Conservation (phyloP, 768 basidiomycete genomes). For the Omphalotus guepiniiformis region DNA sequence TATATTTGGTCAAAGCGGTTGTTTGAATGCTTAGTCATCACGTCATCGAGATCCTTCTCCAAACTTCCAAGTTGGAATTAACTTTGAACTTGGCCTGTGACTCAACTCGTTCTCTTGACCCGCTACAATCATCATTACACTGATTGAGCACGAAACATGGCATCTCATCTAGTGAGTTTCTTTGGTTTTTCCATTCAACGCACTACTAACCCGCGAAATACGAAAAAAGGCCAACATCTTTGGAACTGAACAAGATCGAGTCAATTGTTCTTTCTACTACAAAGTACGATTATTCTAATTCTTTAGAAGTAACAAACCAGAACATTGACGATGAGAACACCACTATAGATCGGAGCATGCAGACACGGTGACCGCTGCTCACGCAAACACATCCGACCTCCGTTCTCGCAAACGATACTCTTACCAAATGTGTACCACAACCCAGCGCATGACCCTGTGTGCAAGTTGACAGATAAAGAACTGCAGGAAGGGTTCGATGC, state of each 20-base stretch:
- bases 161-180: slow-evolving; percentile 72
- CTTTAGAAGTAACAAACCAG: too few relatives aligned
- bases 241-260: slow-evolving; percentile 90
- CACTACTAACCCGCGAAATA: neutral
- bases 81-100: too few relatives aligned
- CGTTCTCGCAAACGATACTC: slow-evolving; percentile 95
- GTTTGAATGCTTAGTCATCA: too few relatives aligned
- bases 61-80: too few relatives aligned
- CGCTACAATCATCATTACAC: too few relatives aligned
- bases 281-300: slow-evolving; percentile 50
- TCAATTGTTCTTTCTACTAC: slow-evolving; percentile 99
- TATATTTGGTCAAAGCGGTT: too few relatives aligned
- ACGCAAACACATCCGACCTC: slow-evolving; percentile 95
- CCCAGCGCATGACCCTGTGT: slow-evolving; percentile 89
- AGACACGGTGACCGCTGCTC: slow-evolving; percentile 98
- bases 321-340: too few relatives aligned
- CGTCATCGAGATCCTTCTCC: too few relatives aligned
- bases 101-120: too few relatives aligned
- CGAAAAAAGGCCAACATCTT: slow-evolving; percentile 82
- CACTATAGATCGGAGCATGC: slow-evolving; percentile 88
- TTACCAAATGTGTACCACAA: slow-evolving; percentile 98
- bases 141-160: slow-evolving; percentile 32
- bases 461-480: slow-evolving; percentile 83
- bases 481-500: slow-evolving; percentile 90
- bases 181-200: neutral